Evolutionary conservation across 164 flowering plant species (phyloP), one percentile per base, ranked within the genome.

Genomic region (Annona squamosa): DNA sequence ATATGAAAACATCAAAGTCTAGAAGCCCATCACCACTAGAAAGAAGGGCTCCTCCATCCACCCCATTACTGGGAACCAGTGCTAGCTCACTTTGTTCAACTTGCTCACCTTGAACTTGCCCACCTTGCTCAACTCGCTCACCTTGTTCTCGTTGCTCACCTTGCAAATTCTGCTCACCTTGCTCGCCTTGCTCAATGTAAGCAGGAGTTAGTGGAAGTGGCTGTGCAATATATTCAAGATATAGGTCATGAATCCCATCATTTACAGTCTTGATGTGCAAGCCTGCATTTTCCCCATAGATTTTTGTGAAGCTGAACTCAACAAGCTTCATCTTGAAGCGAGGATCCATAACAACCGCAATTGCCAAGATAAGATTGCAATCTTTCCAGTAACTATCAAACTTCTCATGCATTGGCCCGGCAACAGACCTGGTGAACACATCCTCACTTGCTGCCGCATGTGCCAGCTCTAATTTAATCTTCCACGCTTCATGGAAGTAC

Each of bases 331-430:
- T 84, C 74, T 91, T 94, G 79, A 84, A 90, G 69, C 99, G 85
- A 4, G 99, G 99, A 81, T 94, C 99, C 94, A 94, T 85, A 17
- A 84, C 88, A 2, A 87, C 94, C 45, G 93, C 92, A 77, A 82
- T 67, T 0, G 97, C 91, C 71, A 94, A 79, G 48, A 90, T 82
- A 7, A 91, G 74, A 78, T 78, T 77, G 72, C 86, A 82, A 17
- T 82, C 87, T n/a, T 70, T 87, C 98, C 98, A 94, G 72, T 87
- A 92, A 65, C 76, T 72, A 42, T 88, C 90, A 76, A 89, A 88
- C 72, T 74, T 83, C n/a, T 85, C 90, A 64, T 81, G 82, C 82
- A 92, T 72, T 19, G 90, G 88, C 69, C 57, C 81, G 16, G 80
- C 78, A 69, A 94, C 77, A 74, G 79, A 68, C 68, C 89, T 81